These are phyloP conservation scores for Wallemia hederae DNA, from an alignment of 1,284 basidiomycete species.

Conservation along the genomic window DNA sequence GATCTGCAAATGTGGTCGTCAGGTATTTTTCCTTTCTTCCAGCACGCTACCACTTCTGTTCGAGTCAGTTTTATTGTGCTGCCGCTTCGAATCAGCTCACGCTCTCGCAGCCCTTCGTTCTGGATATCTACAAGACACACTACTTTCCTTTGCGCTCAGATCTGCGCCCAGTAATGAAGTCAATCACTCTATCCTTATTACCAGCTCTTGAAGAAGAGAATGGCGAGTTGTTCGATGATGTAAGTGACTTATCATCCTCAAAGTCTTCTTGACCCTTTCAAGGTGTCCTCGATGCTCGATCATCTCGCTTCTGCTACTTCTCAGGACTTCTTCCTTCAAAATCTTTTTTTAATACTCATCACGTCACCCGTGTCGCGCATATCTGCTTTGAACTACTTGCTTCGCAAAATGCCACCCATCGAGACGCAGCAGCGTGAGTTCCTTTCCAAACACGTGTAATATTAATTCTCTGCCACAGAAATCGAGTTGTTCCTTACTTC, in stretches of 20 bases:
- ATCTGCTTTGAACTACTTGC: constrained; percentile 60
- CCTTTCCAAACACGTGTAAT: too few species aligned
- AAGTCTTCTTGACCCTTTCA: not conserved
- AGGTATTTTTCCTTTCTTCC: constrained; percentile 91
- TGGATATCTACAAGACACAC: constrained; percentile 63
- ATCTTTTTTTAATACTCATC: constrained; percentile 73
- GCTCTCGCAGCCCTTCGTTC: constrained; percentile 36
- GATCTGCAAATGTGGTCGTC: constrained; percentile 87
- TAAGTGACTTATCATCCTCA: constrained; percentile 15
- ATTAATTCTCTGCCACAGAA: constrained; percentile 20
- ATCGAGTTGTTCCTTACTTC: constrained; percentile 42
- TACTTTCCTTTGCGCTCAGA: constrained; percentile 60
- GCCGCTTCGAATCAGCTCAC: too few species aligned
- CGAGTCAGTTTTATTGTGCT: constrained; percentile 25
- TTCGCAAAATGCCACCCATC: constrained; percentile 18
- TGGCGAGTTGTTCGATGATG: constrained; percentile 86
- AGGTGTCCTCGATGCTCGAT: constrained; percentile 63
- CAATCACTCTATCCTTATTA: constrained; percentile 68
- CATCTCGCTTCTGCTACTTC: constrained; percentile 51
- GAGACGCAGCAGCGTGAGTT: not conserved
- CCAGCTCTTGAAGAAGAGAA: constrained; percentile 88
- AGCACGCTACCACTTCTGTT: constrained; percentile 84
- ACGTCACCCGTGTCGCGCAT: constrained; percentile 63
- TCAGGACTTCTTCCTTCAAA: constrained; percentile 72
- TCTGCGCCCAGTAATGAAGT: constrained; percentile 69